These are phyloP conservation scores for Dactylellina cionopaga DNA, from an alignment of 2,329 filamentous ascomycete species.

Conservation along the genomic window DNA sequence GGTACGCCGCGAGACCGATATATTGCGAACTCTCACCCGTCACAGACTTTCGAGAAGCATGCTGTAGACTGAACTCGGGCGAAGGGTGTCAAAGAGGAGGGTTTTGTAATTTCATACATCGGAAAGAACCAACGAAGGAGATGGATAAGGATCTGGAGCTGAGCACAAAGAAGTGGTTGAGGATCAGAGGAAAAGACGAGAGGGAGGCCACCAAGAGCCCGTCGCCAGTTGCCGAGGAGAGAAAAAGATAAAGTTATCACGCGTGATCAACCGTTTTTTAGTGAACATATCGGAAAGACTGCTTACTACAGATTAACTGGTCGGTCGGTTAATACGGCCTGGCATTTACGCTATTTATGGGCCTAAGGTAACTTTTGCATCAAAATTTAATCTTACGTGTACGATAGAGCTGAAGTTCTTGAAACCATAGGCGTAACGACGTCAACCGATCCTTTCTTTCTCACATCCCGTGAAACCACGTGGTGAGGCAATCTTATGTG, in stretches of 20 bases:
- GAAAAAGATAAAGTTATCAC: neutral
- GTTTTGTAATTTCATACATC: conserved; percentile 99
- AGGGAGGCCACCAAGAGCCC: conserved; percentile 71
- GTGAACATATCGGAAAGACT: neutral
- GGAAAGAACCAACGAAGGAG: conserved; percentile 91
- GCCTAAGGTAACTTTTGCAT: conserved; percentile 34
- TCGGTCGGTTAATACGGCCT: neutral
- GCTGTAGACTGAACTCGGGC: conserved; percentile 90
- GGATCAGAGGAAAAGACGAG: conserved; percentile 81
- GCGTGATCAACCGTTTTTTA: neutral
- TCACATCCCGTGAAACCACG: neutral
- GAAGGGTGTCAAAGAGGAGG: conserved; percentile 95
- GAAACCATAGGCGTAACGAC: conserved; percentile 32
- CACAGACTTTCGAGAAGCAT: conserved; percentile 97
- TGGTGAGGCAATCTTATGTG: conserved; percentile 17
- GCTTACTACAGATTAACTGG: neutral
- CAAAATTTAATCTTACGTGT: conserved; percentile 25
- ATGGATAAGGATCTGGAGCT: conserved; percentile 87
- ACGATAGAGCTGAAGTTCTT: conserved; percentile 45
- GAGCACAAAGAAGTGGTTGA: conserved; percentile 95
- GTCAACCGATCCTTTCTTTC: conserved; percentile 12
- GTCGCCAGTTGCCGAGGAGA: conserved; percentile 29
- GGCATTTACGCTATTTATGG: conserved; percentile 4
- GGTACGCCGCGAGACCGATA: conserved; percentile 96
- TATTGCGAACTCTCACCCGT: conserved; percentile 98